These are phyloP conservation scores for Dactylellina cionopaga DNA, from an alignment of 2,329 filamentous ascomycete species.

Conservation along the genomic window DNA sequence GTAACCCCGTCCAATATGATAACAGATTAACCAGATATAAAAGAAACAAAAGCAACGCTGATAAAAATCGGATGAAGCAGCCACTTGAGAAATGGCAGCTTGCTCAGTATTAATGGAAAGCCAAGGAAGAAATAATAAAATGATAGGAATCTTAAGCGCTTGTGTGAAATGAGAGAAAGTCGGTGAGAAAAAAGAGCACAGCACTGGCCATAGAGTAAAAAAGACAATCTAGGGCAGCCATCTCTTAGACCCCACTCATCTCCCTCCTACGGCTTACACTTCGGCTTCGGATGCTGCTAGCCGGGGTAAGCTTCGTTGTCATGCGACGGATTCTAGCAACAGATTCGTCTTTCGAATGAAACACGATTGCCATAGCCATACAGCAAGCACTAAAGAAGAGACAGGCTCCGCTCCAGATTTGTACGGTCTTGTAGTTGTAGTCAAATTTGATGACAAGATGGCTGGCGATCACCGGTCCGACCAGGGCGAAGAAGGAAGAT, in stretches of 20 bases:
- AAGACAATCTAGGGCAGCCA: background rate
- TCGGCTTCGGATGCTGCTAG: constrained; percentile 33
- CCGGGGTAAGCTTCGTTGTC: constrained; percentile 21
- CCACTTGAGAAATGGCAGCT: no score
- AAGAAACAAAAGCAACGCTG: background rate
- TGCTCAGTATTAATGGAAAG: no score
- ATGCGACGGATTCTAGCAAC: constrained; percentile 13
- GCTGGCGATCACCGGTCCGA: constrained; percentile 33
- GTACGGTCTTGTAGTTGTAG: constrained; percentile 27
- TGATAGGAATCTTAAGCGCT: background rate
- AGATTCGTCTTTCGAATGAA: constrained; percentile 35
- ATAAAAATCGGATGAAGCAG: background rate
- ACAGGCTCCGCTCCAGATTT: constrained; percentile 40
- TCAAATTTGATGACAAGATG: constrained; percentile 38
- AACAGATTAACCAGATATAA: background rate
- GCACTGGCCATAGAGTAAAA: background rate
- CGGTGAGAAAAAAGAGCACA: background rate
- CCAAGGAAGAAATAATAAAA: background rate
- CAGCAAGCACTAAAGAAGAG: constrained; percentile 40
- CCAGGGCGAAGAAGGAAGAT: constrained; percentile 40
- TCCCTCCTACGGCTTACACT: constrained; percentile 35
- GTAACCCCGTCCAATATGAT: background rate
- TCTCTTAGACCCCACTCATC: constrained; percentile 17
- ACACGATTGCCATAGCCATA: constrained; percentile 30
- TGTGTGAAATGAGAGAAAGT: background rate